A percentile compares a stretch with the other conserved stretches of the same genome.
These are phyloP conservation scores for Miscanthus sacchariflorus DNA, from an alignment of 202 grass and related monocot genomes.

Conservation along the genomic window DNA sequence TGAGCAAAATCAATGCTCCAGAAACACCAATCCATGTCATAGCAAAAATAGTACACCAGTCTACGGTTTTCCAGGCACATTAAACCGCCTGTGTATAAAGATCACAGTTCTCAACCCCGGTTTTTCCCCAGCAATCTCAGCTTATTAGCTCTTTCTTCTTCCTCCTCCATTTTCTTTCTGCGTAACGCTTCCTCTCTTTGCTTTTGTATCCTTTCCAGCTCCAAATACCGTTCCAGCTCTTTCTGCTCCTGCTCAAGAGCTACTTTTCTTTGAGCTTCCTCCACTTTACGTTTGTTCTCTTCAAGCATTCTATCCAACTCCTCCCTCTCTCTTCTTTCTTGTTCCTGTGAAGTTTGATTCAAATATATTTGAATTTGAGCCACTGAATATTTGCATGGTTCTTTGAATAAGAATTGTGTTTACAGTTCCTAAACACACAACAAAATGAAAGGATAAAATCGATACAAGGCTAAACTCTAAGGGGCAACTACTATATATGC, in stretches of 20 bases:
- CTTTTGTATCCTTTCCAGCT: slow-evolving; percentile 72
- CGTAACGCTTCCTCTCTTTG: slow-evolving; percentile 72
- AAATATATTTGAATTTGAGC: slow-evolving; percentile 6
- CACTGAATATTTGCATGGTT: not conserved
- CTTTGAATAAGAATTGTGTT: not conserved
- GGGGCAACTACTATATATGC: not conserved
- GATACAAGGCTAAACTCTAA: not conserved
- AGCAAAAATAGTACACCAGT: not conserved
- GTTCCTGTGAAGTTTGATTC: slow-evolving; percentile 48
- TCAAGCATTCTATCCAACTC: slow-evolving; percentile 82
- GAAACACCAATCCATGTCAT: not conserved
- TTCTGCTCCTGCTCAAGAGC: slow-evolving; percentile 67
- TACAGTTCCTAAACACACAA: not conserved
- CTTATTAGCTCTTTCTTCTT: slow-evolving; percentile 62
- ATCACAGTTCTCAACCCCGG: not conserved
- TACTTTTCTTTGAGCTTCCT: slow-evolving; percentile 72
- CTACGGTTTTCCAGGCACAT: not conserved
- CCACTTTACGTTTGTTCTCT: slow-evolving; percentile 69
- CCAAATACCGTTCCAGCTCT: slow-evolving; percentile 71
- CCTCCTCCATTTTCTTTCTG: slow-evolving; percentile 79
- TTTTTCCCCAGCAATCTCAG: slow-evolving; percentile 59
- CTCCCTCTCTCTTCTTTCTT: slow-evolving; percentile 72
- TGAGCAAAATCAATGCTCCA: not conserved
- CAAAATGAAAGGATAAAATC: not conserved
- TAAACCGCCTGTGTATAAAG: not conserved